A percentile compares a stretch with the other conserved stretches of the same genome.
These are phyloP conservation scores for Phytophthora tubulina DNA, from an alignment of 352 stramenopile species.

Conservation along the genomic window DNA sequence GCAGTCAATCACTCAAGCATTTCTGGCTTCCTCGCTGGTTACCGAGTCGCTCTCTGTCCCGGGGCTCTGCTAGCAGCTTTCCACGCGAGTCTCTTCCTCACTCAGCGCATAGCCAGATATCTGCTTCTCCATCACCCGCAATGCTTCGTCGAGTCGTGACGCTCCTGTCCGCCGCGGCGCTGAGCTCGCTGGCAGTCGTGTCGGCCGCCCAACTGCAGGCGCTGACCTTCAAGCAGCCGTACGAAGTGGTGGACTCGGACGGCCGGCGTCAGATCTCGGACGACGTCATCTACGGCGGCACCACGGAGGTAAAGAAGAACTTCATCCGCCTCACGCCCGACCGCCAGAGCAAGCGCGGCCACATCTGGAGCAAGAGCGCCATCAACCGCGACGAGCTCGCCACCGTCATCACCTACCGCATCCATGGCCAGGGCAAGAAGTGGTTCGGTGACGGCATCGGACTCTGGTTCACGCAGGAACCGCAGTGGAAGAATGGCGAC, in stretches of 20 bases:
- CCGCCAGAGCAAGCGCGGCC: conserved; percentile 83
- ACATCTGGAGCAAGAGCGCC: conserved; percentile 67
- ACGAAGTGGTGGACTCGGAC: conserved; percentile 59
- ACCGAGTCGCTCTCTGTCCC: background rate
- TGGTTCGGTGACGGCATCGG: conserved; percentile 86
- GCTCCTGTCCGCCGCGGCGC: conserved; percentile 34
- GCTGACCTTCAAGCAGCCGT: conserved; percentile 78
- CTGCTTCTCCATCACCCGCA: background rate
- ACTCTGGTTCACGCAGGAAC: conserved; percentile 78
- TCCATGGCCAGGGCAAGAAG: conserved; percentile 77
- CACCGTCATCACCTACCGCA: conserved; percentile 77
- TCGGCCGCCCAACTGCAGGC: conserved; percentile 32
- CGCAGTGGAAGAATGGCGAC: conserved; percentile 60
- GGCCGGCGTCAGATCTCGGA: conserved; percentile 73
- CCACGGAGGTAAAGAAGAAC: conserved; percentile 83
- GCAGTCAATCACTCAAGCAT: conserved; percentile 28
- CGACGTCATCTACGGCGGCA: conserved; percentile 60
- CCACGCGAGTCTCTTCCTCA: background rate
- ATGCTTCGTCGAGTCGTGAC: conserved; percentile 41
- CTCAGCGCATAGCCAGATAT: background rate
- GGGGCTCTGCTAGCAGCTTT: no score
- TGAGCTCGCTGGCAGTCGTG: conserved; percentile 37
- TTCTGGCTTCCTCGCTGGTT: conserved; percentile 18
- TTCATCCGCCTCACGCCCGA: conserved; percentile 85
- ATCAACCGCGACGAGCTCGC: conserved; percentile 63